Percentiles rank a stretch among this genome's conserved stretches.
phyloP scores from a whole-genome alignment of 1,139 yeast genomes.

The Saccharomyces hybrid region DNA sequence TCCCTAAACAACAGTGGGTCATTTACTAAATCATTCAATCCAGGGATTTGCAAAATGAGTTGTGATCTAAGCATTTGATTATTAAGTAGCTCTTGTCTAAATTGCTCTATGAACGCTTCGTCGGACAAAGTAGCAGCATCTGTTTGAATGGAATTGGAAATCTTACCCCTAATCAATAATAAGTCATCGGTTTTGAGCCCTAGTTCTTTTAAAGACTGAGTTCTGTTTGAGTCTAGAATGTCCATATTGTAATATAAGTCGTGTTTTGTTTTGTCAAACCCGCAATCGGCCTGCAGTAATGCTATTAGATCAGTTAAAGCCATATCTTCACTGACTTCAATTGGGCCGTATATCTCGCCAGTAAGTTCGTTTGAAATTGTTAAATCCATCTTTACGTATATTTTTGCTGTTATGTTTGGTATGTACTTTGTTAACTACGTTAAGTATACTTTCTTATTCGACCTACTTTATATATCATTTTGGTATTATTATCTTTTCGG shows the following conservation, averaged over 20 bases:
- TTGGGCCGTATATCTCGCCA: constrained; percentile 27
- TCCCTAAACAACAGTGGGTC: constrained; percentile 48
- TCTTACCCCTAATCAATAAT: constrained; percentile 36
- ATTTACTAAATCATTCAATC: constrained; percentile 38
- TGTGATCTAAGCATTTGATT: constrained; percentile 37
- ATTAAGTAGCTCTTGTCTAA: constrained; percentile 42
- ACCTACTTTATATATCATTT: background rate
- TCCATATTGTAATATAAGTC: constrained; percentile 42
- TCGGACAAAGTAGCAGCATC: constrained; percentile 14
- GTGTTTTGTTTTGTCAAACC: constrained; percentile 42
- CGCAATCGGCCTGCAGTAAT: constrained; percentile 67
- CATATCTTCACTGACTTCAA: constrained; percentile 49
- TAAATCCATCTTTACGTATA: constrained; percentile 17
- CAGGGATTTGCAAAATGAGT: constrained; percentile 36
- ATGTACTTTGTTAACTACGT: background rate
- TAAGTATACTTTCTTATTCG: background rate
- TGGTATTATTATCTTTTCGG: background rate
- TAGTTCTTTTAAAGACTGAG: constrained; percentile 39
- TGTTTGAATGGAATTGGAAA: constrained; percentile 7
- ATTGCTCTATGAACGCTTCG: constrained; percentile 41
- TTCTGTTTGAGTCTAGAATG: constrained; percentile 32
- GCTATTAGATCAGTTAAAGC: constrained; percentile 64
- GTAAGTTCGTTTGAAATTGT: constrained; percentile 27
- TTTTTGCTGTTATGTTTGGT: background rate
- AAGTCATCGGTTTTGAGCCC: constrained; percentile 53